Evolutionary conservation across 768 basidiomycete species (phyloP).

Genomic region (Peribolospora baueri): DNA sequence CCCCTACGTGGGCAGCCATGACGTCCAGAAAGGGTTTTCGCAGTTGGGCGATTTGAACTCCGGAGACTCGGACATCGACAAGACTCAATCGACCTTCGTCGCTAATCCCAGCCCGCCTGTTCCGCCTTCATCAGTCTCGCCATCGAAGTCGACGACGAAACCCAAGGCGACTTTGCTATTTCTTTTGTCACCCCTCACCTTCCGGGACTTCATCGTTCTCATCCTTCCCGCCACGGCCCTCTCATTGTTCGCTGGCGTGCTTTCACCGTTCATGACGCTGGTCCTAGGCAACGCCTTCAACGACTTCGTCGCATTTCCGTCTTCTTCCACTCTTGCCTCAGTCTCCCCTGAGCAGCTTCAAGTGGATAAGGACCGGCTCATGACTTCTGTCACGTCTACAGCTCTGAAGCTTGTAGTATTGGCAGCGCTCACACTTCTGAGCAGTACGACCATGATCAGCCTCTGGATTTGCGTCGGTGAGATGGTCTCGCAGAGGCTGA

Average conservation of each 20-base stretch:
- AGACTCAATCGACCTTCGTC: too few relatives aligned
- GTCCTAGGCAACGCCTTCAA: slow-evolving; percentile 56
- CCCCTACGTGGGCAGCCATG: too few relatives aligned
- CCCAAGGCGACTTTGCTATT: slow-evolving; percentile 10
- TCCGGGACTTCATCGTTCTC: slow-evolving; percentile 32
- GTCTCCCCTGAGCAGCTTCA: background rate
- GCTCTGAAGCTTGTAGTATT: slow-evolving; percentile 28
- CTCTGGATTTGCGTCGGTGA: slow-evolving; percentile 81
- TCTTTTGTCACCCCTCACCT: slow-evolving; percentile 41
- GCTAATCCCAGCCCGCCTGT: too few relatives aligned
- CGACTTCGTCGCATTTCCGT: slow-evolving; percentile 29
- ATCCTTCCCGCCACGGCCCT: slow-evolving; percentile 39
- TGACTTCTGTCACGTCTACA: slow-evolving; percentile 10
- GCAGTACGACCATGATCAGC: slow-evolving; percentile 48
- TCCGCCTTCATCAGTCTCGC: too few relatives aligned
- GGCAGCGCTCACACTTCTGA: slow-evolving; percentile 37
- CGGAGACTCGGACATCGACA: too few relatives aligned
- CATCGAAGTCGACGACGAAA: too few relatives aligned
- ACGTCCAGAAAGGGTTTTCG: too few relatives aligned
- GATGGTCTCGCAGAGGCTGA: slow-evolving; percentile 40
- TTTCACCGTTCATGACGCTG: slow-evolving; percentile 67
- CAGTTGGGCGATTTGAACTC: too few relatives aligned
- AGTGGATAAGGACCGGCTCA: slow-evolving; percentile 9
- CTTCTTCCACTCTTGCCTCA: slow-evolving; percentile 12
- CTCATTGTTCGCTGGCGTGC: slow-evolving; percentile 39